Evolutionary conservation across 148 eudicot genomes (phyloP).

Genomic region (Silene latifolia): DNA sequence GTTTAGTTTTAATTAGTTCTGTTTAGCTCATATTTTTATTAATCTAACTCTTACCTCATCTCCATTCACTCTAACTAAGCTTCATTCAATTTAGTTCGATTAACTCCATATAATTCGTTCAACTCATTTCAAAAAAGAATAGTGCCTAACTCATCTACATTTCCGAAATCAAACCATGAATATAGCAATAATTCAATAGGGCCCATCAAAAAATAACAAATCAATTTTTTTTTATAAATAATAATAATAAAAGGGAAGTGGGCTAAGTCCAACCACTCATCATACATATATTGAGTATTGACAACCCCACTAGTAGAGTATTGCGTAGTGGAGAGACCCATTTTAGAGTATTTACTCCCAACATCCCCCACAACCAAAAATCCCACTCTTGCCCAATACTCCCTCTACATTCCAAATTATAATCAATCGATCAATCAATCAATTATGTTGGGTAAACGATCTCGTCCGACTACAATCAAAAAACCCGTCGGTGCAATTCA

Average conservation of each 20-base stretch:
- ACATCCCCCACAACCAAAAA: slow-evolving; percentile 9
- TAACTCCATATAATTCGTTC: no score
- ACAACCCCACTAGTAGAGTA: slow-evolving; percentile 13
- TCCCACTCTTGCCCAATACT: background rate
- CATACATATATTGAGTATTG: slow-evolving; percentile 25
- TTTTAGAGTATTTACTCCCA: slow-evolving; percentile 10
- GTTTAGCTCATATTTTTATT: no score
- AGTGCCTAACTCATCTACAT: no score
- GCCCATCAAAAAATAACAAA: slow-evolving; percentile 16
- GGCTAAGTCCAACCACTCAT: slow-evolving; percentile 52
- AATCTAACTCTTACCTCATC: no score
- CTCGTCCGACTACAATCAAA: slow-evolving; percentile 32
- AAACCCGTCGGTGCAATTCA: slow-evolving; percentile 25
- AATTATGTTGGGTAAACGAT: slow-evolving; percentile 40
- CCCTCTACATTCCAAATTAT: background rate
- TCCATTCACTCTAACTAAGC: no score
- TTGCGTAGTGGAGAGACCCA: slow-evolving; percentile 25
- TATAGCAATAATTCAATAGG: slow-evolving; percentile 14
- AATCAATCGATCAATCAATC: background rate
- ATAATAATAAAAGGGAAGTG: slow-evolving; percentile 23
- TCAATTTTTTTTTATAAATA: background rate
- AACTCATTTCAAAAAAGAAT: no score
- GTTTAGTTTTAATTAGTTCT: no score
- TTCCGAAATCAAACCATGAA: slow-evolving; percentile 10
- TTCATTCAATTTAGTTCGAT: no score